Evolutionary conservation across 1,284 basidiomycete genomes (phyloP).

Genomic region (Melampsora occidentalis): DNA sequence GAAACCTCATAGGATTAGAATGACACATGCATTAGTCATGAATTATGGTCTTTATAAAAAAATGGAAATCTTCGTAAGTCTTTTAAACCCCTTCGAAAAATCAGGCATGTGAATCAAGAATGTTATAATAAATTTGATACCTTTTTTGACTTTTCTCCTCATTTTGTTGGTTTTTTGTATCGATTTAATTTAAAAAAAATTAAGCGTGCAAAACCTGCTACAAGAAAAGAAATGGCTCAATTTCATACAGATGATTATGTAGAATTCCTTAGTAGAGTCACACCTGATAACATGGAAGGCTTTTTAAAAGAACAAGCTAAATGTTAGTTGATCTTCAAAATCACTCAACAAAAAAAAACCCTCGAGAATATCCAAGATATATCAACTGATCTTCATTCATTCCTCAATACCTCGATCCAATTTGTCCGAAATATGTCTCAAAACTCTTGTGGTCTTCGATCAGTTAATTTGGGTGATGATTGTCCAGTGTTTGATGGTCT

Average conservation of each 20-base stretch:
- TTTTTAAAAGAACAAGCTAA: slow-evolving; percentile 94
- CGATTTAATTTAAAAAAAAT: background rate
- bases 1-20: slow-evolving; percentile 95
- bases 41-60: slow-evolving; percentile 74
- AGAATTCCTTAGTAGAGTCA: slow-evolving; percentile 79
- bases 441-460: background rate
- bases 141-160: slow-evolving; percentile 53
- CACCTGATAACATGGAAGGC: slow-evolving; percentile 77
- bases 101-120: slow-evolving; percentile 70
- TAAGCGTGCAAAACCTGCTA: slow-evolving; percentile 96
- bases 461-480: slow-evolving; percentile 90
- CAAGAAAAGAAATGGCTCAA: slow-evolving; percentile 94
- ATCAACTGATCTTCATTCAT: background rate
- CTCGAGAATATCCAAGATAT: background rate
- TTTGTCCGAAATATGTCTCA: background rate
- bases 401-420: background rate
- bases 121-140: slow-evolving; percentile 85
- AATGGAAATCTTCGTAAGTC: slow-evolving; percentile 55
- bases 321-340: slow-evolving; percentile 59
- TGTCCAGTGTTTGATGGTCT: slow-evolving; percentile 97
- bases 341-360: background rate
- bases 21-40: slow-evolving; percentile 99
- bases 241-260: slow-evolving; percentile 94
- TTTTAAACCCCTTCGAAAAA: slow-evolving; percentile 15
- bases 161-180: background rate